These are phyloP conservation scores for Acanthamoeba castellanii DNA, from an alignment of 208 protist species.

Conservation along the genomic window DNA sequence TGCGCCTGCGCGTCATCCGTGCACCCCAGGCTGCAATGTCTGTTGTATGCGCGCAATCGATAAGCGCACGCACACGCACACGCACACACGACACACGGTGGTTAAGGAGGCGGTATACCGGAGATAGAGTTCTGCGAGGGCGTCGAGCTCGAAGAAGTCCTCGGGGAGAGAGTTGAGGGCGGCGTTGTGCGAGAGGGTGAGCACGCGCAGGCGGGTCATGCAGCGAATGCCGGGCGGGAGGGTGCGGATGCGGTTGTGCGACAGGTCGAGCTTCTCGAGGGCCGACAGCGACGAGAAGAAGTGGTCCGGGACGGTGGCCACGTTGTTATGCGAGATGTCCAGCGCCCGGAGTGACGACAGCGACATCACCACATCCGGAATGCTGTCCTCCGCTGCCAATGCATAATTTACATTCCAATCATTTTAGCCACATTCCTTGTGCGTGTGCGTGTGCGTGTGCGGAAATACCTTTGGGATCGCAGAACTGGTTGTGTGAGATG, in stretches of 20 bases:
- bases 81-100: not conserved
- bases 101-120: not conserved
- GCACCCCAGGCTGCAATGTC: not conserved
- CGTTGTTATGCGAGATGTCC: slow-evolving; percentile 25
- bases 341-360: not conserved
- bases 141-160: not conserved
- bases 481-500: slow-evolving; percentile 34
- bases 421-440: not conserved
- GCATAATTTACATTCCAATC: not conserved
- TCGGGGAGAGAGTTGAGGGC: not conserved
- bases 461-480: not conserved
- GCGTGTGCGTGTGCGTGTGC: not conserved
- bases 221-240: not conserved
- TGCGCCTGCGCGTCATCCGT: not conserved
- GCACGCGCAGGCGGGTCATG: slow-evolving; percentile 17
- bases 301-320: not conserved
- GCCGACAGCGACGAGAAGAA: slow-evolving; percentile 29
- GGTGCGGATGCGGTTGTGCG: not conserved
- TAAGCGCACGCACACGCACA: not conserved
- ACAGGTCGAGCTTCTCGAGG: slow-evolving; percentile 1
- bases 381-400: not conserved
- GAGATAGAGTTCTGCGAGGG: slow-evolving; percentile 21
- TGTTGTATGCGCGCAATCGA: not conserved
- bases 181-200: slow-evolving; percentile 5
- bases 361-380: slow-evolving; percentile 25